Percentiles rank a stretch among this genome's conserved stretches.
Evolutionary conservation across 352 stramenopile species (phyloP).

Genomic region (Blastocystis sp.): DNA sequence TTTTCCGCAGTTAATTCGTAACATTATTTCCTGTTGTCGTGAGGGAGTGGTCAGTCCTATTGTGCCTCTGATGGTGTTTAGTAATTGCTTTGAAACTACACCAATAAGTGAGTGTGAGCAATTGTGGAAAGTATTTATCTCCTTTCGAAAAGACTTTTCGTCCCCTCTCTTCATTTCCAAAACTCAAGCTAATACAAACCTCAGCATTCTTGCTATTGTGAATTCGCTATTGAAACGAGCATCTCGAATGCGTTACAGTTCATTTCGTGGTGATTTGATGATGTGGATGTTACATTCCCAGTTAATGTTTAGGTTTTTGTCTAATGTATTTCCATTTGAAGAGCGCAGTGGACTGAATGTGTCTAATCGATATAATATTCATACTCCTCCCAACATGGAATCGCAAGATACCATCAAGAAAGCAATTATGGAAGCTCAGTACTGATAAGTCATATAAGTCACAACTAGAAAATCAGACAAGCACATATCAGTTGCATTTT

Average conservation of each 20-base stretch:
- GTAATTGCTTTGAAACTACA: constrained; percentile 30
- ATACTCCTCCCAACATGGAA: neutral
- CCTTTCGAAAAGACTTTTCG: constrained; percentile 50
- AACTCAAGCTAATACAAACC: neutral
- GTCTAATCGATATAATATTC: constrained; percentile 28
- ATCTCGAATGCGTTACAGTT: neutral
- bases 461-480: neutral
- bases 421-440: constrained; percentile 2
- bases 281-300: neutral
- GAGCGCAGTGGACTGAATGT: constrained; percentile 57
- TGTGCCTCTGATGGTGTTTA: constrained; percentile 18
- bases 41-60: neutral
- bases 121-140: constrained; percentile 17
- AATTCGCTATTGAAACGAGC: constrained; percentile 31
- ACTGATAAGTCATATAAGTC: neutral
- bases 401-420: neutral
- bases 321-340: constrained; percentile 59
- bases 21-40: neutral
- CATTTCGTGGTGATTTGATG: constrained; percentile 54
- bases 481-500: neutral
- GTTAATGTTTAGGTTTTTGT: constrained; percentile 16
- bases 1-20: neutral
- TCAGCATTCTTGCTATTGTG: constrained; percentile 36
- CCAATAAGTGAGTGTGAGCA: constrained; percentile 37
- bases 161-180: neutral